Base-by-base conservation (phyloP, 2,329 filamentous ascomycete genomes). In the Metarhizium brunneum region DNA sequence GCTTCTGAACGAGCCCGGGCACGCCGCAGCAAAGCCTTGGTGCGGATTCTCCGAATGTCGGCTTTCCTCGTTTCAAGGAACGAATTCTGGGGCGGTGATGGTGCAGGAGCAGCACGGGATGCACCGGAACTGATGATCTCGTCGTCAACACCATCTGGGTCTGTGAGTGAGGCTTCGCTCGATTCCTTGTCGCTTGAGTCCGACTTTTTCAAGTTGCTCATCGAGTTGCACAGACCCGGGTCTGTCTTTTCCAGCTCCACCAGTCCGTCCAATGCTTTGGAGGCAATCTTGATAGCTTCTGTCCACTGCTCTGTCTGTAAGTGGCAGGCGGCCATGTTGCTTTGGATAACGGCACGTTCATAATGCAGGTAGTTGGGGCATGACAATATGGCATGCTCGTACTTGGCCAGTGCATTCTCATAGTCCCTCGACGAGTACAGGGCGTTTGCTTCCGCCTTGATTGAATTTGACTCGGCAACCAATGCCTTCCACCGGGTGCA, bases 271-370 rank as follows among this genome's bases (percentile, higher is more conserved):
- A 97, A 67, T 2, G 90, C 86, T 11, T 81, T 77, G 0, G 84
- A 88, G 1, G 92, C 91, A 10, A 82, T 79, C 51, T 86, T 85
- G 47, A 91, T 80, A 10, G 90, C 89, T 35, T 89, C 84, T 62
- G 92, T 90, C 89, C 91, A 96, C 58, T 92, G 86, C 58, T 85
- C 78, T 3, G 95, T 76, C 68, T 95, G 95, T 54, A 97, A 70
- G 64, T 96, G 84, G 67, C 91, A 96, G 10, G 92, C 92, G 2
- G 92, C 82, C 61, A 96, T 86, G 73, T 97, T 97, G 68, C 88
- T 91, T 57, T 86, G 84, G 6, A 97, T 77, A 10, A 97, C 89
- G 30, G 92, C 90, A 59, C 92, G 78, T 63, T 96, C 90, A 72
- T 90, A 96, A 68, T 92, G 85, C 30, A 95, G 81, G 68, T 95